A percentile compares a stretch with the other conserved stretches of the same genome.
These are phyloP conservation scores for Ceratocystis eucalypticola DNA, from an alignment of 2,329 filamentous ascomycete genomes.

Conservation along the genomic window DNA sequence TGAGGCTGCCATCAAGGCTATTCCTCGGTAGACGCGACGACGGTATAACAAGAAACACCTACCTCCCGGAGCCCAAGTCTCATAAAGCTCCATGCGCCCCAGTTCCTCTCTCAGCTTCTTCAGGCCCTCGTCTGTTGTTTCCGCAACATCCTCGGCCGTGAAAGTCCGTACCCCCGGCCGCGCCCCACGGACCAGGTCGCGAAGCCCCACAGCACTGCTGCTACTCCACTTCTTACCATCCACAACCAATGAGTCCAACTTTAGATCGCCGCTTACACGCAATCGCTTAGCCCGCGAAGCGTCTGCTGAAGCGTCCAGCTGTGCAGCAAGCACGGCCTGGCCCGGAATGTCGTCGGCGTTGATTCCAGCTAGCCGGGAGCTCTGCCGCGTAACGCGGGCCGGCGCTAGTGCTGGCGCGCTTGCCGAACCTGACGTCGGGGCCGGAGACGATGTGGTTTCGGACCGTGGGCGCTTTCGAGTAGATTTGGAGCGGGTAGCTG, in stretches of 20 bases:
- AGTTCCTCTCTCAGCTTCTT: constrained; percentile 63
- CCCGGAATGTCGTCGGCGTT: constrained; percentile 35
- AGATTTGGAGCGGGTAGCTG: constrained; percentile 22
- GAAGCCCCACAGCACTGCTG: constrained; percentile 49
- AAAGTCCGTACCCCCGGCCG: constrained; percentile 77
- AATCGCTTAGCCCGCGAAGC: constrained; percentile 43
- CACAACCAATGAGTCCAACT: constrained; percentile 63
- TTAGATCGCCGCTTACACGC: constrained; percentile 44
- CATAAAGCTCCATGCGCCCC: constrained; percentile 64
- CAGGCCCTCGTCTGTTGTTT: constrained; percentile 64
- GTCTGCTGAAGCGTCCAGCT: constrained; percentile 29
- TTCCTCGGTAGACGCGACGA: neutral
- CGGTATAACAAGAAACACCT: constrained; percentile 24
- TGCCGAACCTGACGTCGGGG: neutral
- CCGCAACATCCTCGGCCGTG: constrained; percentile 64
- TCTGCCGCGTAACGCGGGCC: constrained; percentile 40
- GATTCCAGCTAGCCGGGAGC: constrained; percentile 44
- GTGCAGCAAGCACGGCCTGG: constrained; percentile 34
- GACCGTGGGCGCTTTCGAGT: constrained; percentile 22
- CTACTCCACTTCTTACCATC: constrained; percentile 65
- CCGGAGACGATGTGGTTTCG: constrained; percentile 22
- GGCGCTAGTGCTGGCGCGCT: constrained; percentile 33
- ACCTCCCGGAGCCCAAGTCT: constrained; percentile 71
- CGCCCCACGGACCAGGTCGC: constrained; percentile 47
- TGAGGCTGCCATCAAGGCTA: neutral